Evolutionary conservation across 352 stramenopile species (phyloP), one percentile per base, ranked within the genome.

Genomic region (Proteromonas lacertae): DNA sequence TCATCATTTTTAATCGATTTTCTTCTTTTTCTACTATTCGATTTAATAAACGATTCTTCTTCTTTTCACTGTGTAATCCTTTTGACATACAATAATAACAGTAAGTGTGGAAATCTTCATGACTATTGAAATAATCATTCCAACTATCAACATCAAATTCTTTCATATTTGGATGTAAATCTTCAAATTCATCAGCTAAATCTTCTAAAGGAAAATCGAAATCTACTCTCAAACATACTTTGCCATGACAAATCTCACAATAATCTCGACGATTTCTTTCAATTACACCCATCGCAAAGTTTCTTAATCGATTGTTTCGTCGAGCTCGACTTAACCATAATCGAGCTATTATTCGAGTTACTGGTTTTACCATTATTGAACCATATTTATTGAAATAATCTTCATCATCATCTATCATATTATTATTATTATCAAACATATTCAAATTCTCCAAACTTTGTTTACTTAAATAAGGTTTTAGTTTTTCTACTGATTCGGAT

Each of bases 381-480:
- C 77, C 76, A 52, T 93, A 93, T 26, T 65, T 55, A 16, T 50
- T 49, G 21, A 34, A 3, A 34, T 35, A 43, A 25, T 35, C 42
- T n/a, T 76, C 68, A 14, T 81, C 70, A 29, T 9, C 33, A 29
- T 90, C 72, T 23, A 70, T 69, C 31, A 91, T 76, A 25, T 76
- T 76, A 14, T 66, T 88, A 34, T 91, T 65, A 44, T 88, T 62
- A n/a, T 61, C 63, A n/a, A 87, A 40, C 17, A 51, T 38, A 41
- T 86, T 78, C 17, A 94, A 57, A 38, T 92, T 91, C 39, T 81
- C 78, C 9, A 72, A 66, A 38, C 93, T 82, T 48, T 93, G 77
- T 4, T 83, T 70, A 5, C 92, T 69, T 34, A 94, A 46, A 46
- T 91, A 92, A 17, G 81, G 81, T 28, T 71, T 52, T 14, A 66